Conservation (phyloP, 2,329 filamentous ascomycete genomes). For the Cercospora citrullina region DNA sequence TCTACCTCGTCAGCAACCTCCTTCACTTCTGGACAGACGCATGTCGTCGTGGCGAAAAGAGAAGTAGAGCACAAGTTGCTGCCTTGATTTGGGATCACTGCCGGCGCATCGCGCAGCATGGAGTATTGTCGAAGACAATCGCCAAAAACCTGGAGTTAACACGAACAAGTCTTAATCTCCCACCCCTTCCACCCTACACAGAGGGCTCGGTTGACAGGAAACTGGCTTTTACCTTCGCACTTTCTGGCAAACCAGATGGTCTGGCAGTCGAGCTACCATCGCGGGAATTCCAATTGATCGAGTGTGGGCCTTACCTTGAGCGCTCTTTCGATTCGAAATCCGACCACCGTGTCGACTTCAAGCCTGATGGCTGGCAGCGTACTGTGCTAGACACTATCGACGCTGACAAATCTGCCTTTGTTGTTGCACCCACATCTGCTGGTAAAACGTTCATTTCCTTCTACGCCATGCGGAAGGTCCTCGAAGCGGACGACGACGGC, state of each 20-base stretch:
- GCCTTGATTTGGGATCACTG: conserved; percentile 51
- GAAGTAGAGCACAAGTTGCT: conserved; percentile 44
- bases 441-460: conserved; percentile 85
- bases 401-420: conserved; percentile 66
- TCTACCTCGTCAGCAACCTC: conserved; percentile 53
- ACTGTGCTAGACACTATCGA: conserved; percentile 73
- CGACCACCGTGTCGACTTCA: conserved; percentile 69
- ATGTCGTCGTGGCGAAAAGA: conserved; percentile 39
- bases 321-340: conserved; percentile 68
- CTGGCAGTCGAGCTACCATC: conserved; percentile 42
- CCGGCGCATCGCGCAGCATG: conserved; percentile 41
- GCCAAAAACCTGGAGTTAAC: conserved; percentile 40
- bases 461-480: conserved; percentile 76
- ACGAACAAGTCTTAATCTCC: conserved; percentile 44
- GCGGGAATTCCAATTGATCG: conserved; percentile 64
- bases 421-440: conserved; percentile 74
- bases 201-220: conserved; percentile 30
- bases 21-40: conserved; percentile 51
- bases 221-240: conserved; percentile 48
- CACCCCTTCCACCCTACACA: conserved; percentile 35
- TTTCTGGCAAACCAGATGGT: conserved; percentile 35
- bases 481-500: conserved; percentile 67
- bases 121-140: conserved; percentile 47
- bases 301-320: conserved; percentile 73
- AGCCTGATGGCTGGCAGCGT: conserved; percentile 75